Evolutionary conservation across 805 yeast genomes (phyloP).

Genomic region (Wickerhamomyces bisporus): DNA sequence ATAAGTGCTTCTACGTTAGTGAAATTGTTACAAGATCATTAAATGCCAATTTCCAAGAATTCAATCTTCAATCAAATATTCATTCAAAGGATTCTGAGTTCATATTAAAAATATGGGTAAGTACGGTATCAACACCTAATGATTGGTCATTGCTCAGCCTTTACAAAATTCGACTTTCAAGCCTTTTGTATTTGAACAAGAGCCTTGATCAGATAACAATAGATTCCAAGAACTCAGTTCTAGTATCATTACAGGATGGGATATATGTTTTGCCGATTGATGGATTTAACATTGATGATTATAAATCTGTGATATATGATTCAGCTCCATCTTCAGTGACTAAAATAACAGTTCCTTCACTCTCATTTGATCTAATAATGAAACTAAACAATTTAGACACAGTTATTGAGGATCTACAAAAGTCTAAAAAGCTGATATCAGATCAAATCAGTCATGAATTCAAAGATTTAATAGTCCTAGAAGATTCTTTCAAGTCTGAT

Average conservation of each 20-base stretch:
- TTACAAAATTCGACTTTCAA: slow-evolving; percentile 25
- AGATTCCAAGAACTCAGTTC: slow-evolving; percentile 16
- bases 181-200: slow-evolving; percentile 29
- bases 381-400: slow-evolving; percentile 33
- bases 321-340: slow-evolving; percentile 4
- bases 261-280: slow-evolving; percentile 14
- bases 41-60: slow-evolving; percentile 27
- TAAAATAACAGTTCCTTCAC: slow-evolving; percentile 14
- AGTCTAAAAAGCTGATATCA: slow-evolving; percentile 15
- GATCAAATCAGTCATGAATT: slow-evolving; percentile 9
- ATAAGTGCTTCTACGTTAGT: slow-evolving; percentile 30
- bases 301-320: slow-evolving; percentile 5
- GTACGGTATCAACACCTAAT: slow-evolving; percentile 1
- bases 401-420: slow-evolving; percentile 30
- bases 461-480: background rate
- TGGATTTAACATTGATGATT: slow-evolving; percentile 6
- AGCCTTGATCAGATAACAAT: slow-evolving; percentile 17
- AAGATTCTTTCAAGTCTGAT: slow-evolving; percentile 2
- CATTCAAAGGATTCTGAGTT: slow-evolving; percentile 7
- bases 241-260: slow-evolving; percentile 30
- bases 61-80: slow-evolving; percentile 13
- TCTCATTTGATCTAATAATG: slow-evolving; percentile 38
- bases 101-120: slow-evolving; percentile 19
- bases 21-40: slow-evolving; percentile 25
- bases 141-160: slow-evolving; percentile 24